A percentile compares a stretch with the other conserved stretches of the same genome.
Conservation (phyloP, 2,329 filamentous ascomycete species). For the Botrytis fabae region DNA sequence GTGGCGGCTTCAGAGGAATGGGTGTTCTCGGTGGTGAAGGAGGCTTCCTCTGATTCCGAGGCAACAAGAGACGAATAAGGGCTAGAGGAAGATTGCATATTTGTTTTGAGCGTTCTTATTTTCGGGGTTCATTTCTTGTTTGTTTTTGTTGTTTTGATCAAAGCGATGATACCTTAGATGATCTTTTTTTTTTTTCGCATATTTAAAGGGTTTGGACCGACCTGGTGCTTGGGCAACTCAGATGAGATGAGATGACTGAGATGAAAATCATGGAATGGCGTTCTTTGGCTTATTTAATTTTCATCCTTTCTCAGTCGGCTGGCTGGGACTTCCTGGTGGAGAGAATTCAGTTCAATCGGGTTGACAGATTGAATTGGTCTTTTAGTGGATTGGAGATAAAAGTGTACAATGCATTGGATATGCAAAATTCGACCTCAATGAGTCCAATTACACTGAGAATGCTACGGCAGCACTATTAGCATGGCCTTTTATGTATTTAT, state of each 20-base stretch:
- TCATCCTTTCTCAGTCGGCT: background rate
- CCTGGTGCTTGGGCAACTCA: background rate
- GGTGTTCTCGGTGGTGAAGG: constrained; percentile 13
- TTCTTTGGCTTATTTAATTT: constrained; percentile 8
- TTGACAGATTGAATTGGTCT: background rate
- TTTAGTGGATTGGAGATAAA: background rate
- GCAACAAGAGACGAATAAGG: background rate
- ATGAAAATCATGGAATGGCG: constrained; percentile 14
- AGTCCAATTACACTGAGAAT: background rate
- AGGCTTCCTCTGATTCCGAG: background rate
- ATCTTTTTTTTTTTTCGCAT: background rate
- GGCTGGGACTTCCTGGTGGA: background rate
- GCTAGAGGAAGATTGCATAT: background rate
- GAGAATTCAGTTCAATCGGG: background rate
- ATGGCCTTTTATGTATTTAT: background rate
- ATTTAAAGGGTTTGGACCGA: background rate
- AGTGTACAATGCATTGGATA: background rate
- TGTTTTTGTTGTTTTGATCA: constrained; percentile 3
- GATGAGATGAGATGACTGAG: constrained; percentile 10
- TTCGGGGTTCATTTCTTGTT: background rate
- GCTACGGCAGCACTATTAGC: background rate
- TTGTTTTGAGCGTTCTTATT: constrained; percentile 4
- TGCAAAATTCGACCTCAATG: background rate
- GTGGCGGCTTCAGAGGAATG: background rate
- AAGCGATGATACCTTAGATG: constrained; percentile 10